Conservation (phyloP, 2,329 filamentous ascomycete species). For the Ceratocystis papillata region DNA sequence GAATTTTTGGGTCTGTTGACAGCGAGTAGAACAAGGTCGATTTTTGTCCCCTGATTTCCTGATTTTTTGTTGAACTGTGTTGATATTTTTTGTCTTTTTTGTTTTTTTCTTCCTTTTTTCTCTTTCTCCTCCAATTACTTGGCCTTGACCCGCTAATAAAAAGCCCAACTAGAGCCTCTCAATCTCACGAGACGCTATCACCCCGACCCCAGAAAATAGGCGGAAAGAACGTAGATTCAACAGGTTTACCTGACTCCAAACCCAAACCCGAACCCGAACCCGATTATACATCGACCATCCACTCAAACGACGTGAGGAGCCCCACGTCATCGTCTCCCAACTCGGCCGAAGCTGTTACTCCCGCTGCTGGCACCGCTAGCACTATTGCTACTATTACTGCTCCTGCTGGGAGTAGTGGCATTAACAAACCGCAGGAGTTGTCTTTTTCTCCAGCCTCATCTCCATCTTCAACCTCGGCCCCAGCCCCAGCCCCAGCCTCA, state of each 20-base stretch:
- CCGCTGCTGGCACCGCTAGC: neutral
- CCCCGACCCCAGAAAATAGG: neutral
- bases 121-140: neutral
- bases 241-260: neutral
- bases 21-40: neutral
- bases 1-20: neutral
- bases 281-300: neutral
- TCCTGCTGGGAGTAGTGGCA: neutral
- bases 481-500: neutral
- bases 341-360: conserved; percentile 15
- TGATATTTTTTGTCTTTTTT: neutral
- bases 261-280: neutral
- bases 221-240: neutral
- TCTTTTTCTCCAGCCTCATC: neutral
- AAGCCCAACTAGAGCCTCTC: neutral
- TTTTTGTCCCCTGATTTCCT: neutral
- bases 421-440: neutral
- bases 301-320: neutral
- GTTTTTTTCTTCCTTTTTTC: neutral
- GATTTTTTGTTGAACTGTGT: neutral
- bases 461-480: neutral
- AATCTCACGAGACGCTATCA: neutral
- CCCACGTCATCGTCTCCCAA: conserved; percentile 18
- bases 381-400: neutral
- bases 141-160: neutral